A percentile compares a stretch with the other conserved stretches of the same genome.
Evolutionary conservation across 176 grass and related monocot species (phyloP).

Genomic region (Luzula sylvatica): DNA sequence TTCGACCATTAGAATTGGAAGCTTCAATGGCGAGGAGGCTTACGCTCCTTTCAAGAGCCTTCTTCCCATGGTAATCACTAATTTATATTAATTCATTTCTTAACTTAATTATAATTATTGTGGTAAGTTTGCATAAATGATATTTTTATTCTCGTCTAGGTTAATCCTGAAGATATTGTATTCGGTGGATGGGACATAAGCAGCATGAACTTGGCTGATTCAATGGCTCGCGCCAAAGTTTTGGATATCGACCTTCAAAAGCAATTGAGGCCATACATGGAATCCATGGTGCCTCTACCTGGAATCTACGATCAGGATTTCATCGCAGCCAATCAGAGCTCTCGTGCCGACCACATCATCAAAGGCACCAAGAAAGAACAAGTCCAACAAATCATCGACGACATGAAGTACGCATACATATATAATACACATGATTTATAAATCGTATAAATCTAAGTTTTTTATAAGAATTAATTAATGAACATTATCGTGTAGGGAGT

Average conservation of each 20-base stretch:
- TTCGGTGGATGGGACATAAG: constrained; percentile 98
- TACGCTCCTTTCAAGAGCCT: constrained; percentile 94
- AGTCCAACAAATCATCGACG: constrained; percentile 75
- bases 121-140: constrained; percentile 6
- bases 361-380: constrained; percentile 83
- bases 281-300: constrained; percentile 75
- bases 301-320: constrained; percentile 86
- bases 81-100: constrained; percentile 1
- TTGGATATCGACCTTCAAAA: constrained; percentile 96
- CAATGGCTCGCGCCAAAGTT: constrained; percentile 93
- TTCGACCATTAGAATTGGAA: constrained; percentile 75
- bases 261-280: constrained; percentile 95
- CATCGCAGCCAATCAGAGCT: constrained; percentile 80
- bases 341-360: constrained; percentile 53
- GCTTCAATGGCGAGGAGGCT: constrained; percentile 90
- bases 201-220: constrained; percentile 87
- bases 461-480: neutral
- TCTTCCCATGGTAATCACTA: constrained; percentile 65
- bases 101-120: neutral
- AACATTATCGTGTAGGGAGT: constrained; percentile 39
- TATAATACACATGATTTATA: neutral
- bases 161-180: constrained; percentile 85
- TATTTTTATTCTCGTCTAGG: constrained; percentile 24
- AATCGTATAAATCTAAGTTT: neutral
- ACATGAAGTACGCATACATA: constrained; percentile 51